A percentile compares a stretch with the other conserved stretches of the same genome.
These are phyloP conservation scores for Nakazawaea peltata DNA, from an alignment of 805 yeast genomes.

Conservation along the genomic window DNA sequence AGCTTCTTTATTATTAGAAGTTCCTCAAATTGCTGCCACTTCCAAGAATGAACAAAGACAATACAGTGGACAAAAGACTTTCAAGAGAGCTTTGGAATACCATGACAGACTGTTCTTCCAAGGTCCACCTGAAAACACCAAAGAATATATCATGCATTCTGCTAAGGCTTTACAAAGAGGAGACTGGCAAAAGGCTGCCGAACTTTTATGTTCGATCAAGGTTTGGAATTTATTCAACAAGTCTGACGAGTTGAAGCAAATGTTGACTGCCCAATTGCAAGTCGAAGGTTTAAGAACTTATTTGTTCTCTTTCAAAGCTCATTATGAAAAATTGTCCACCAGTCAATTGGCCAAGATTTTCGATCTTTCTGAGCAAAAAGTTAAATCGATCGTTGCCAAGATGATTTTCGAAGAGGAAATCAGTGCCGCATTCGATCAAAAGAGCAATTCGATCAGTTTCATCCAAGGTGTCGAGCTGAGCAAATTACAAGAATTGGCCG, in stretches of 20 bases:
- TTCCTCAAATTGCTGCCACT: conserved; percentile 80
- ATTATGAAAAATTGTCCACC: conserved; percentile 68
- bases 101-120: conserved; percentile 91
- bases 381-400: conserved; percentile 58
- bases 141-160: conserved; percentile 89
- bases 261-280: conserved; percentile 75
- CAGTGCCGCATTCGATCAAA: conserved; percentile 65
- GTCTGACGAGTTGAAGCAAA: conserved; percentile 49
- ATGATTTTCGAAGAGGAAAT: conserved; percentile 77
- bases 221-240: conserved; percentile 81
- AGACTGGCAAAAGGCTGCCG: conserved; percentile 77
- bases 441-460: conserved; percentile 55
- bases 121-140: conserved; percentile 96
- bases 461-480: conserved; percentile 73
- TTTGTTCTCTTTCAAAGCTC: conserved; percentile 73
- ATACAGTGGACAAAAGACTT: conserved; percentile 54
- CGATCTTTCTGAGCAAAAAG: conserved; percentile 47
- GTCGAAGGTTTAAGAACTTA: conserved; percentile 90
- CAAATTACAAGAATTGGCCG: conserved; percentile 80
- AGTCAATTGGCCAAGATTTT: conserved; percentile 58
- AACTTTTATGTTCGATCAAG: conserved; percentile 66
- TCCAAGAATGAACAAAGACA: conserved; percentile 49
- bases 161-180: conserved; percentile 84
- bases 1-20: conserved; percentile 79
- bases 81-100: conserved; percentile 85